phyloP scores from a whole-genome alignment of 23 red algal species.

The Gracilaria gracilis region DNA sequence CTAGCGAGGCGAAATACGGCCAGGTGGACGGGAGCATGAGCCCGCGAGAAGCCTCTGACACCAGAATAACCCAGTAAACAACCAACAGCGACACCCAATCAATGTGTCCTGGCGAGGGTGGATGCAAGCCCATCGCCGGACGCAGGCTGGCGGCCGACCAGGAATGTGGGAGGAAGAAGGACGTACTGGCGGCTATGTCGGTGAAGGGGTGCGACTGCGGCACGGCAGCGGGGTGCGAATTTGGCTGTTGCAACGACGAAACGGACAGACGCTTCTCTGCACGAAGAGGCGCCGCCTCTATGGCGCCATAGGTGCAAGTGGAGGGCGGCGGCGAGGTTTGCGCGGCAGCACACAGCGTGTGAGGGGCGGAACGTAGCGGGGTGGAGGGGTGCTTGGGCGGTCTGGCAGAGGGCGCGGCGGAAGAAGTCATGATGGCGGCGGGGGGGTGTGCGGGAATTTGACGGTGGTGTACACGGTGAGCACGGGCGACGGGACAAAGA shows the following conservation, averaged over 20 bases:
- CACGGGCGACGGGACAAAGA: too few species aligned
- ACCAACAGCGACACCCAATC: slow-evolving; percentile 64
- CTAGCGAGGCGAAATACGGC: slow-evolving; percentile 78
- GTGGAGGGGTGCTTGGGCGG: slow-evolving; percentile 34
- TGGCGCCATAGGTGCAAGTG: background rate
- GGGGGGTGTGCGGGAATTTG: background rate
- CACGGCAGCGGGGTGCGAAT: too few species aligned
- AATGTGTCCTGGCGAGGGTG: slow-evolving; percentile 8
- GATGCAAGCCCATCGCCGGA: slow-evolving; percentile 12
- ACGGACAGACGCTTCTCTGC: slow-evolving; percentile 23
- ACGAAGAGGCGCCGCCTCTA: slow-evolving; percentile 60
- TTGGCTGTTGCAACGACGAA: too few species aligned
- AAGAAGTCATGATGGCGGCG: background rate
- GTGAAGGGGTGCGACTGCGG: background rate
- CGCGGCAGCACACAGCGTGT: background rate
- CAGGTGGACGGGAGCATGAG: slow-evolving; percentile 90
- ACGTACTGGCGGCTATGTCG: slow-evolving; percentile 35
- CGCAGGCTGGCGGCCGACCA: background rate
- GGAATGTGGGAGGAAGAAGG: slow-evolving; percentile 1
- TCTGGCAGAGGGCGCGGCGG: background rate
- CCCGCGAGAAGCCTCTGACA: slow-evolving; percentile 92
- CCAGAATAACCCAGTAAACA: slow-evolving; percentile 71
- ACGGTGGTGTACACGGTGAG: background rate
- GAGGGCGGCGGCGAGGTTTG: background rate
- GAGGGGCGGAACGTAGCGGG: background rate